Evolutionary conservation across 2,329 filamentous ascomycete species (phyloP).

Genomic region (Calonectria crousiana): DNA sequence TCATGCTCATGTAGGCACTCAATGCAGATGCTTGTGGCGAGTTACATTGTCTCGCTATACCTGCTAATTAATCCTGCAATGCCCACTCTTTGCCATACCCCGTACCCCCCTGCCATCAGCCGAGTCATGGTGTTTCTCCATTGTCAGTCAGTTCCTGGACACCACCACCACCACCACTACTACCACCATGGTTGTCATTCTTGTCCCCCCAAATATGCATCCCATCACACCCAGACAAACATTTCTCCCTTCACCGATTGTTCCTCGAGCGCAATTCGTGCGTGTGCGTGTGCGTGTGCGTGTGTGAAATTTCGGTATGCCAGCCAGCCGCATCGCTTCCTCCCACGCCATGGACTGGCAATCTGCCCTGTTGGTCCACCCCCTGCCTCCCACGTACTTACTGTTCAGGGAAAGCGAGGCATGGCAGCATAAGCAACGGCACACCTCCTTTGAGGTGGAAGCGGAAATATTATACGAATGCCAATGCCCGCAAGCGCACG

Average conservation of each 20-base stretch:
- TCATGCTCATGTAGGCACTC: slow-evolving; percentile 10
- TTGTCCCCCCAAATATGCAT: slow-evolving; percentile 3
- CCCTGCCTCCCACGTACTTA: slow-evolving; percentile 1
- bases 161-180: slow-evolving; percentile 14
- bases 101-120: slow-evolving; percentile 4
- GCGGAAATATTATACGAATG: slow-evolving; percentile 5
- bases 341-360: neutral
- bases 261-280: neutral
- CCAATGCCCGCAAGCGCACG: neutral
- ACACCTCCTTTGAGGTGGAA: slow-evolving; percentile 1
- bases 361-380: slow-evolving; percentile 6
- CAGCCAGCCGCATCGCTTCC: neutral
- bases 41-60: neutral
- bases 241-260: slow-evolving; percentile 4
- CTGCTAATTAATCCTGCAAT: slow-evolving; percentile 7
- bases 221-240: neutral
- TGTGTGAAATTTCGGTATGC: neutral
- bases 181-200: neutral
- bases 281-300: neutral
- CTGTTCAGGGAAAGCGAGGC: neutral
- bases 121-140: slow-evolving; percentile 20
- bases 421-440: slow-evolving; percentile 13
- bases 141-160: slow-evolving; percentile 9
- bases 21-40: slow-evolving; percentile 1
- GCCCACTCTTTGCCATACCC: neutral